Base-by-base conservation (phyloP, 129 eudicot genomes). In the Helianthus tuberosus region DNA sequence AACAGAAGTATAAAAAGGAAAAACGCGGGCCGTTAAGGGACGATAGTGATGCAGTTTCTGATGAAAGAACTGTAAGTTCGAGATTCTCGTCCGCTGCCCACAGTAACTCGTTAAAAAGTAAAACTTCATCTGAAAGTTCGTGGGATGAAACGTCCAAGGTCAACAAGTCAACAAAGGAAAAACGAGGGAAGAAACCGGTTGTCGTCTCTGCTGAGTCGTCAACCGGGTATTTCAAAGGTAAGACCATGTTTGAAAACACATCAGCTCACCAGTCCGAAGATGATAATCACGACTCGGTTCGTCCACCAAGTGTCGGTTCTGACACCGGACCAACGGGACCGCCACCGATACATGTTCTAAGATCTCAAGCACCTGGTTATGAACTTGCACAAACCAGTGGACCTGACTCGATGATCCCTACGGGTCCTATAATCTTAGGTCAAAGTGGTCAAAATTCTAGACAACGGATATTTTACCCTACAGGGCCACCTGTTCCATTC, bases 401-500 rank as follows among this genome's bases (percentile, higher is more conserved):
- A 16, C 83, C 96, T 39, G 96, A 88, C 46, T 77, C 89, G 5
- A 68, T 78, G 67, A 75, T 87, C 49, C 96, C 96, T 43, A 69
- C 88, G 59, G 75, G 89, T 41, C 76, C 81, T 27, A 86, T 93
- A 86, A 72, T 90, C 52, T 38, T 86, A 27, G 88, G 88, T 63
- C 81, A 84, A 79, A 89, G 82, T 41, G 88, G 88, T 63, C 81
- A 84, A 79, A 89, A 83, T 41, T 81, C 94, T 7, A 80, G 86
- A 69, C 92, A 93, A 75, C 81, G 88, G 62, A 80, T 71, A 54
- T 93, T 93, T 69, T 90, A 86, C 73, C 96, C 98, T 23, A 88
- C 98, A 10, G 98, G 98, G 17, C 98, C 98, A n/a, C 98, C 98
- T 41, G 91, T 93, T 68, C 98, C 96, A 8, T 93, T 93, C 63